Percentiles rank a stretch among this genome's conserved stretches.
phyloP scores from a whole-genome alignment of 1,139 yeast species.

The Pichia sp. region DNA sequence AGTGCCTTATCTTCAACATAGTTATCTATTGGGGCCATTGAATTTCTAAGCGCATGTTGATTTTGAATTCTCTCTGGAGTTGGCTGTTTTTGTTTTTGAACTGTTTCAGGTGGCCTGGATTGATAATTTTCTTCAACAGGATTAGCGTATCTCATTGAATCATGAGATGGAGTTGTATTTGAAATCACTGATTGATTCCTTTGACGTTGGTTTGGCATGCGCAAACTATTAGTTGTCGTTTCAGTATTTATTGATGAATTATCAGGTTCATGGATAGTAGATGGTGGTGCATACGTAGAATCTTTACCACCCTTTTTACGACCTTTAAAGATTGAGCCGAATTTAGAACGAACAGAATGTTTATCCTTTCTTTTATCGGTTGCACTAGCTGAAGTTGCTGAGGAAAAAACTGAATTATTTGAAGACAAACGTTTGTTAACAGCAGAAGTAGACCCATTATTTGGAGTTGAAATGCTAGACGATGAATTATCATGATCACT shows the following conservation, averaged over 20 bases:
- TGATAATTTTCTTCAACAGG: not conserved
- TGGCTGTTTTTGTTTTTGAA: not conserved
- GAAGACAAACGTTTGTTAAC: constrained; percentile 13
- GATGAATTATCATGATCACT: not conserved
- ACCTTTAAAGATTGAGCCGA: constrained; percentile 68
- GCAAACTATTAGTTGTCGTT: constrained; percentile 11
- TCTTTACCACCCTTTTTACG: constrained; percentile 49
- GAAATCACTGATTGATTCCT: constrained; percentile 16
- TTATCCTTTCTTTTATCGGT: constrained; percentile 26
- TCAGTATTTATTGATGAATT: constrained; percentile 23
- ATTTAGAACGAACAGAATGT: constrained; percentile 59
- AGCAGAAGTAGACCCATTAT: not conserved
- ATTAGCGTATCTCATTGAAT: not conserved
- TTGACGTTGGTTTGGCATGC: constrained; percentile 7
- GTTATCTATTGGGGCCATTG: too few relatives aligned
- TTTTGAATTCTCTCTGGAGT: too few relatives aligned
- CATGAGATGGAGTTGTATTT: not conserved
- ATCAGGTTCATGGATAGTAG: constrained; percentile 32
- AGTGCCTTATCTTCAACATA: too few relatives aligned
- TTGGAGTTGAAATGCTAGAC: not conserved
- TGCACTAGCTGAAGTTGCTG: constrained; percentile 8
- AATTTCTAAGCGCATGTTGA: too few relatives aligned
- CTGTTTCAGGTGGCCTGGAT: not conserved
- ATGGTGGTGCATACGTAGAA: constrained; percentile 23
- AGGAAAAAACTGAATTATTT: constrained; percentile 13